These are phyloP conservation scores for Irpex rosettiformis DNA, from an alignment of 1,284 basidiomycete genomes.

Conservation along the genomic window DNA sequence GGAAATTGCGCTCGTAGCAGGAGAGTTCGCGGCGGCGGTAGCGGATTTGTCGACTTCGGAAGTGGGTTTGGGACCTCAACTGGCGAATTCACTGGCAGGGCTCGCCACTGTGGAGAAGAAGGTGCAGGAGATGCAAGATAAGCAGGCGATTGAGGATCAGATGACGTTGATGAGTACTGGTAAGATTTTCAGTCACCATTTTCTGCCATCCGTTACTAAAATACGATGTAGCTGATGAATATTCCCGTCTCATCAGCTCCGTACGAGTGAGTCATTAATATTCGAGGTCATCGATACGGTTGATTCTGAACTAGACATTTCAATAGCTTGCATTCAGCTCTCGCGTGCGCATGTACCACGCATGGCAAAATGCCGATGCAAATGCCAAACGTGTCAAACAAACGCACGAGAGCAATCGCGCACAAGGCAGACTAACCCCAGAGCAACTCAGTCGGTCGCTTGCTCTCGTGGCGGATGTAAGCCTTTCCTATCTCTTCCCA, in stretches of 20 bases:
- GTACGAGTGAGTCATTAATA: conserved; percentile 63
- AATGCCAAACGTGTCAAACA: conserved; percentile 73
- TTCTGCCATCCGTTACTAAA: background rate
- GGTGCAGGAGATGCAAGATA: conserved; percentile 66
- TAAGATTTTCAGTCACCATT: conserved; percentile 24
- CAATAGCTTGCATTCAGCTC: conserved; percentile 81
- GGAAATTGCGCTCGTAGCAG: conserved; percentile 68
- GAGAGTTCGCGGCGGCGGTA: conserved; percentile 72
- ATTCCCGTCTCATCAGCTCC: conserved; percentile 86
- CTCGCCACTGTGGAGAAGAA: conserved; percentile 73
- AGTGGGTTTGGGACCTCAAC: conserved; percentile 54
- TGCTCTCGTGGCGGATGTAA: conserved; percentile 76
- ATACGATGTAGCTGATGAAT: conserved; percentile 72
- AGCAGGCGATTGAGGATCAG: conserved; percentile 78
- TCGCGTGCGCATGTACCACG: conserved; percentile 78
- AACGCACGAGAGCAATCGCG: conserved; percentile 78
- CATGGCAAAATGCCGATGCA: conserved; percentile 77
- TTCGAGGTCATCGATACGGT: conserved; percentile 1
- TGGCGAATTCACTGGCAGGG: conserved; percentile 64
- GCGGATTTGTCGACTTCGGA: conserved; percentile 71
- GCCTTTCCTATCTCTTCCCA: conserved; percentile 18
- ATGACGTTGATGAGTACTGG: conserved; percentile 75
- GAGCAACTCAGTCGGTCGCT: conserved; percentile 69
- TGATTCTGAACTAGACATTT: background rate
- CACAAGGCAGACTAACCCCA: conserved; percentile 63